Evolutionary conservation across 306 rosid genomes (phyloP), one percentile per base, ranked within the genome.

Genomic region (Fragaria nilgerrensis): DNA sequence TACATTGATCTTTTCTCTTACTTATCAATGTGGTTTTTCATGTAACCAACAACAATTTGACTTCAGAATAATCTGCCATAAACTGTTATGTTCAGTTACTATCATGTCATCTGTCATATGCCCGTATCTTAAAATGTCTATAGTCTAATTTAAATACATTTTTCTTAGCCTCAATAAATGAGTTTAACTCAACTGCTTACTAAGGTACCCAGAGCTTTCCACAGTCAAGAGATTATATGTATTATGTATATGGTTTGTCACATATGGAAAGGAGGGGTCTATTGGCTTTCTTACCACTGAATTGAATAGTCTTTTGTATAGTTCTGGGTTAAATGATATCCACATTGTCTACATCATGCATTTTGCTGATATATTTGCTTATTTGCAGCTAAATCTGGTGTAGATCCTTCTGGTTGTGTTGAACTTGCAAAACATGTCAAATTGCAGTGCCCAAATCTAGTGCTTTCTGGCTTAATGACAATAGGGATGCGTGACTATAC

Each of bases 401-500:
- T 82, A 11, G 84, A 87, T 36, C 86, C 90, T 73, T 79, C 86
- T 74, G 73, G 75, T 44, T 82, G 86, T 73, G 81, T 77, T 2
- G 86, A 87, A 79, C 88, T 87, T 39, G 90, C 86, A 0, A 79
- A 74, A 73, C 88, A 87, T 34, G 82, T 87, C 37, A 82, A 84
- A 55, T 76, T 79, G 70, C 70, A n/a, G 58, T 87, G 90, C 81
- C 79, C 85, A 55, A 85, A 79, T 84, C 86, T 87, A 36, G 63
- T 74, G 74, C 75, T 87, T 75, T 87, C 90, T 64, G 90, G 90
- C 72, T 61, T 87, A 48, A 87, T 87, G 90, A 87, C 90, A 45
- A 87, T 87, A 47, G 90, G 90, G 77, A 87, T 87, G 90, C 86
- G 84, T 19, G 88, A 87, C 76, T 87, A 87, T 61, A 73, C 90